Evolutionary conservation across 306 rosid genomes (phyloP), one percentile per base, ranked within the genome.

Genomic region (Vicia sativa): DNA sequence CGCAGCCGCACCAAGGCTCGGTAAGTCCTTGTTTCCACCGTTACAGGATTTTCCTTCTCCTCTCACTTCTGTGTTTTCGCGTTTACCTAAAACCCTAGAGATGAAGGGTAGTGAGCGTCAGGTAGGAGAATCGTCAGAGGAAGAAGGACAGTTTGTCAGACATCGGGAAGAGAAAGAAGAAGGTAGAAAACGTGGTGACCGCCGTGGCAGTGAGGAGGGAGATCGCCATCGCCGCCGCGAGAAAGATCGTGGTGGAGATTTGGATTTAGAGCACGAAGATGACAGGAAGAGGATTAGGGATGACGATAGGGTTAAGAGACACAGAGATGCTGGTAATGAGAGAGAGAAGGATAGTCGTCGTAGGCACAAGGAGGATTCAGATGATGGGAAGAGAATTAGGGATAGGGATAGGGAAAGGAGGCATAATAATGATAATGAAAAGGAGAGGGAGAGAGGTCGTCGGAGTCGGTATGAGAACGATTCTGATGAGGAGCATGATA

Each of bases 341-440:
- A 45, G 14, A n/a, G 52, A 14, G 9, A 45, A 16, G 21, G 38
- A 55, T 55, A 25, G 9, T 10, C 37, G 62, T 1, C 16, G 18
- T 25, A 1, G 61, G 38, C 3, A 55, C 13, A 54, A 54, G 38
- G 61, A n/a, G n/a, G 41, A 35, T 31, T 59, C 45, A 1, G 45
- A 59, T 9, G 63, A 57, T 57, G 7, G 4, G 11, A 55, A 26
- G 62, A 14, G 63, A 15, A 11, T 14, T 59, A 34, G 45, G 9
- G 65, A 59, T 15, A 59, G 45, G 21, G 65, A 59, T 15, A 59
- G 45, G 21, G 45, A 59, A 8, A 59, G 28, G 19, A 34, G 45
- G 4, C 29, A 35, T 59, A 59, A n/a, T 14, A 45, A 9, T 13
- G 65, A 15, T 14, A 9, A 3, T 34, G 64, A 9, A 15, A 15